Conservation (phyloP, 83 land plant species). For the Picea abies region DNA sequence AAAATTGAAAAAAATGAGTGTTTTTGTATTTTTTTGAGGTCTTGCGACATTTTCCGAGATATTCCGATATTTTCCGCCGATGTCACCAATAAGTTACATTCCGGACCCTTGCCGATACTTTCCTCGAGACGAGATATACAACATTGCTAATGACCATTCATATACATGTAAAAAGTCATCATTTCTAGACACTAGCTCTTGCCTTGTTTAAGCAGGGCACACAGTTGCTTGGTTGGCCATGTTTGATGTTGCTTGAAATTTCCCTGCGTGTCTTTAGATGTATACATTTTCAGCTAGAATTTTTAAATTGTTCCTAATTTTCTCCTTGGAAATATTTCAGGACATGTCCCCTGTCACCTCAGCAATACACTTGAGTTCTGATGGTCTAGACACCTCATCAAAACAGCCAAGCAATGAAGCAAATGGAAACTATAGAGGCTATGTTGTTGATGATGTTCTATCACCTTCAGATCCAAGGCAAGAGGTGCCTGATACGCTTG, state of each 20-base stretch:
- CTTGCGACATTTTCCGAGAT: too few species aligned
- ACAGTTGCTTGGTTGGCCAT: background rate
- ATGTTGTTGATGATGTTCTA: constrained; percentile 40
- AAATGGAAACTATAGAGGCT: constrained; percentile 46
- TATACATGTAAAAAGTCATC: background rate
- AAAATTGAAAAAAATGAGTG: too few species aligned
- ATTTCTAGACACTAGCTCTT: background rate
- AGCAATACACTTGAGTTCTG: background rate
- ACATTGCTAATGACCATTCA: too few species aligned
- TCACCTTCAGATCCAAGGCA: constrained; percentile 49
- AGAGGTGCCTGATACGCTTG: constrained; percentile 33
- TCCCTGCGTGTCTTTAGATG: background rate
- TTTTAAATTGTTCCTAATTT: background rate
- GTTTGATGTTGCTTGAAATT: background rate
- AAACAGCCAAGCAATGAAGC: background rate
- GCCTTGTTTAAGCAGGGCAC: background rate
- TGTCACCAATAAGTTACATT: too few species aligned
- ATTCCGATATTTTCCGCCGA: too few species aligned
- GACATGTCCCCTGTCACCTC: background rate
- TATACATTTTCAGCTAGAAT: background rate
- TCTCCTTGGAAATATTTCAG: background rate
- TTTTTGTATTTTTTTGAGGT: too few species aligned
- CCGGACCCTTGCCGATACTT: too few species aligned
- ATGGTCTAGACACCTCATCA: background rate
- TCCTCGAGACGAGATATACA: too few species aligned